A percentile compares a stretch with the other conserved stretches of the same genome.
phyloP scores from a whole-genome alignment of 495 filamentous ascomycete species.

The Annulohypoxylon maeteangense region DNA sequence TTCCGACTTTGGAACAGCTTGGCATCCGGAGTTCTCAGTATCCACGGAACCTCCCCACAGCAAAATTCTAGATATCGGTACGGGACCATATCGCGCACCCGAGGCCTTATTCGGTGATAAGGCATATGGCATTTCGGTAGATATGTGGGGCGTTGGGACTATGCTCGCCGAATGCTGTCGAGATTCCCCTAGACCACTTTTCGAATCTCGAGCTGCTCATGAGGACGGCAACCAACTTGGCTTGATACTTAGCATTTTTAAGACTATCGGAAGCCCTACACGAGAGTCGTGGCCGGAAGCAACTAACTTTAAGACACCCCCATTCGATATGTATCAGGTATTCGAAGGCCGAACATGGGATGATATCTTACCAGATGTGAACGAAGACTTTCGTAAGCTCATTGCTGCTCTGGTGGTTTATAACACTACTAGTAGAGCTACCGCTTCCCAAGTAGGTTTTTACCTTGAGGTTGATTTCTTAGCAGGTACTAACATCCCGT shows the following conservation, averaged over 20 bases:
- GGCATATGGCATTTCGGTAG: conserved; percentile 74
- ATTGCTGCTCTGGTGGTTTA: conserved; percentile 50
- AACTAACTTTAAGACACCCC: conserved; percentile 56
- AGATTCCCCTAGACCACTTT: conserved; percentile 69
- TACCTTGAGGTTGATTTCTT: not conserved
- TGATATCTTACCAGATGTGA: conserved; percentile 52
- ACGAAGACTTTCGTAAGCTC: conserved; percentile 46
- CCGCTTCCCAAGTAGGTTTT: conserved; percentile 41
- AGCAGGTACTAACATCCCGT: conserved; percentile 1
- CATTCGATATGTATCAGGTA: conserved; percentile 64
- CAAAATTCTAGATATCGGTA: conserved; percentile 94
- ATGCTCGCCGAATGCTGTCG: conserved; percentile 77
- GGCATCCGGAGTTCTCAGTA: conserved; percentile 69
- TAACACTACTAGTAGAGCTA: conserved; percentile 44
- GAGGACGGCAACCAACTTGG: conserved; percentile 92
- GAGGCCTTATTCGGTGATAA: conserved; percentile 89
- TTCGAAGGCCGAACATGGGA: conserved; percentile 56
- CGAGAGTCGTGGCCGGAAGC: conserved; percentile 78
- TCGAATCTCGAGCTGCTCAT: conserved; percentile 74
- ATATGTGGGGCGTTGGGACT: conserved; percentile 91
- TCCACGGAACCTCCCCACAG: conserved; percentile 68
- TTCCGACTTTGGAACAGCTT: conserved; percentile 92
- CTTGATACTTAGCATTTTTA: conserved; percentile 89
- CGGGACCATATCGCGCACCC: conserved; percentile 87
- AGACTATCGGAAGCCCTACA: conserved; percentile 85